These are phyloP conservation scores for Beauveria sp. DNA, from an alignment of 2,329 filamentous ascomycete genomes.

Conservation along the genomic window DNA sequence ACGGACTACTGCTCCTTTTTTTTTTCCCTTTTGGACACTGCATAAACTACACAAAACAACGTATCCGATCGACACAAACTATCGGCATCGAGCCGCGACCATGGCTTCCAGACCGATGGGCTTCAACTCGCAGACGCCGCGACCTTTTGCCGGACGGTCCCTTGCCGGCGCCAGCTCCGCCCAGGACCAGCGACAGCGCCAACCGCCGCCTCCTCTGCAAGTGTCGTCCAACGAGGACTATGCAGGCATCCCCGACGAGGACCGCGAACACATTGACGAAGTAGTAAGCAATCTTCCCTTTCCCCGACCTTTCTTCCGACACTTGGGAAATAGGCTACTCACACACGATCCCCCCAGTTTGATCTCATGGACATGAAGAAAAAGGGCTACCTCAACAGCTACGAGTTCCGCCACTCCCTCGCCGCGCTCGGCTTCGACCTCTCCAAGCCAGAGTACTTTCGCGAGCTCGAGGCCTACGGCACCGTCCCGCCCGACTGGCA, in stretches of 20 bases:
- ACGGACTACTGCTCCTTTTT: not conserved
- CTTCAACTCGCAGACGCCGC: constrained; percentile 34
- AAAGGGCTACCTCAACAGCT: constrained; percentile 89
- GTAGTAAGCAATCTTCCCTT: constrained; percentile 51
- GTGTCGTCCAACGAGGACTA: constrained; percentile 32
- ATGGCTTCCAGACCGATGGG: constrained; percentile 8
- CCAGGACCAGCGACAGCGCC: constrained; percentile 23
- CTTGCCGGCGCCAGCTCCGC: constrained; percentile 20
- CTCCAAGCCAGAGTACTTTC: constrained; percentile 75
- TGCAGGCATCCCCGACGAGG: constrained; percentile 66
- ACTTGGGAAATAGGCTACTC: not conserved
- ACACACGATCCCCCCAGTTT: constrained; percentile 50
- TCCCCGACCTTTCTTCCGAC: not conserved
- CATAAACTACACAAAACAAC: not conserved
- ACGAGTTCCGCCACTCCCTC: constrained; percentile 94
- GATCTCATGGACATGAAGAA: constrained; percentile 95
- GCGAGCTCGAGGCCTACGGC: constrained; percentile 74
- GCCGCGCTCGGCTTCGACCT: constrained; percentile 93
- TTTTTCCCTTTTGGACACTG: not conserved
- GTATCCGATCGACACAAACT: not conserved
- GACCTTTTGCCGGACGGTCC: constrained; percentile 28
- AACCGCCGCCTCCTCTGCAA: constrained; percentile 24
- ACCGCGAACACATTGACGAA: constrained; percentile 88
- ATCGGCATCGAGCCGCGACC: not conserved
- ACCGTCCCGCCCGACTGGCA: constrained; percentile 57